These are phyloP conservation scores for Neurospora pannonica DNA, from an alignment of 495 filamentous ascomycete genomes.

Conservation along the genomic window DNA sequence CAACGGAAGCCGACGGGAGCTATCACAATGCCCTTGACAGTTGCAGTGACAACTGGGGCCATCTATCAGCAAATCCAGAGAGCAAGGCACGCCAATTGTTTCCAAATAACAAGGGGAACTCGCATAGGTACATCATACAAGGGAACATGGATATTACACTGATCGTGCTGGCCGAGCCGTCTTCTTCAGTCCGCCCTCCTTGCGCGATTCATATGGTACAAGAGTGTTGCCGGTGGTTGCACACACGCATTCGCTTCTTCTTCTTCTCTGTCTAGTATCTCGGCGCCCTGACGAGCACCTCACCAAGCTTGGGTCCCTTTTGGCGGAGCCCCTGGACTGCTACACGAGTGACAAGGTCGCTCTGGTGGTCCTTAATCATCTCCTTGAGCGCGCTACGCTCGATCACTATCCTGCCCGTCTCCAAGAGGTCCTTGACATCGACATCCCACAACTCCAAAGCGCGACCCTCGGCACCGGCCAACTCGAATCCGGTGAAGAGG, in stretches of 20 bases:
- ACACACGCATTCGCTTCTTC: background rate
- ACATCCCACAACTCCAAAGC: constrained; percentile 63
- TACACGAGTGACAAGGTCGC: constrained; percentile 49
- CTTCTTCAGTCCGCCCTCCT: background rate
- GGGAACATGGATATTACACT: background rate
- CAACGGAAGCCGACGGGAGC: background rate
- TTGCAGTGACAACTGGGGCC: background rate
- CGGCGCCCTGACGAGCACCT: constrained; percentile 5
- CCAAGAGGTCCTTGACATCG: constrained; percentile 88
- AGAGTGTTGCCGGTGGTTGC: background rate
- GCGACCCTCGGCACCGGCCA: constrained; percentile 54
- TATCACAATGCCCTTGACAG: background rate
- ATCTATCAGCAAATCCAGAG: background rate
- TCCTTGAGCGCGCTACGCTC: constrained; percentile 71
- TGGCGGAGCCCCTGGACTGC: constrained; percentile 19
- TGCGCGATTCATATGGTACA: background rate
- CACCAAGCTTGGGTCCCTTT: constrained; percentile 12
- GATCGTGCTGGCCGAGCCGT: background rate
- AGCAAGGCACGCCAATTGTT: background rate
- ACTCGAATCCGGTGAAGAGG: constrained; percentile 48
- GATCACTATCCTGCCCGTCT: constrained; percentile 74
- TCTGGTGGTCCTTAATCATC: constrained; percentile 67
- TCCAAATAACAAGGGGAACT: background rate
- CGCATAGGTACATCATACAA: background rate
- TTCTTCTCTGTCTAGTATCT: background rate